phyloP scores from a whole-genome alignment of 352 stramenopile genomes.

The Lagenidium giganteum region DNA sequence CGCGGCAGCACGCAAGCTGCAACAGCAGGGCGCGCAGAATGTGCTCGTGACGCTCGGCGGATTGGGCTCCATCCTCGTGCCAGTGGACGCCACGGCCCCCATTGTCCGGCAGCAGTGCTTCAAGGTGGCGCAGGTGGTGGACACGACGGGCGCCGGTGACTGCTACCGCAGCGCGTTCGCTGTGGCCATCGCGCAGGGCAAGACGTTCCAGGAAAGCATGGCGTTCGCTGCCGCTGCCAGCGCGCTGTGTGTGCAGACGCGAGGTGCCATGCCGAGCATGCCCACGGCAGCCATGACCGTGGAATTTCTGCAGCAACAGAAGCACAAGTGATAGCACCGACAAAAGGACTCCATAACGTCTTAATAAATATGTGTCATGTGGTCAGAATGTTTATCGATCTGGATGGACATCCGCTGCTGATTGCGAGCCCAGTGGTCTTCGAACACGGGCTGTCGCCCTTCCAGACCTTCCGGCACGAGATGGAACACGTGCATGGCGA shows the following conservation, averaged over 20 bases:
- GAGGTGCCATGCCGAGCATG: constrained; percentile 65
- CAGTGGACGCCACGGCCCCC: constrained; percentile 14
- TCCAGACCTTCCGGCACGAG: constrained; percentile 30
- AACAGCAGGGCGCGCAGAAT: constrained; percentile 40
- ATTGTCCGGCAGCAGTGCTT: constrained; percentile 48
- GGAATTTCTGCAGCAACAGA: constrained; percentile 22
- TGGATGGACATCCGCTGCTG: constrained; percentile 13
- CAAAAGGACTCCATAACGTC: too few relatives aligned
- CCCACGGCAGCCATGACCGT: constrained; percentile 30
- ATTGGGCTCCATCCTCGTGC: constrained; percentile 62
- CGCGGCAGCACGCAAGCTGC: constrained; percentile 38
- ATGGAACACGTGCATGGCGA: constrained; percentile 33
- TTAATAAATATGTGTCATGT: too few relatives aligned
- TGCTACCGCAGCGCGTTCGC: constrained; percentile 75
- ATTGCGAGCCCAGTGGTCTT: constrained; percentile 14
- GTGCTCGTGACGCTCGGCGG: constrained; percentile 67
- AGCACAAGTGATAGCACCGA: too few relatives aligned
- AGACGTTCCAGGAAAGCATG: constrained; percentile 45
- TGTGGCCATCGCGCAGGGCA: constrained; percentile 43
- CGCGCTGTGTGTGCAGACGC: constrained; percentile 58
- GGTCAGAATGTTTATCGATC: too few relatives aligned
- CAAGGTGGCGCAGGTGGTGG: constrained; percentile 52
- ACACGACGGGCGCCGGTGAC: constrained; percentile 77
- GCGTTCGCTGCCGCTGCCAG: constrained; percentile 45
- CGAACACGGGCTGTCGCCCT: constrained; percentile 27